A percentile compares a stretch with the other conserved stretches of the same genome.
Evolutionary conservation across 164 flowering plant species (phyloP).

Genomic region (Aristolochia contorta): DNA sequence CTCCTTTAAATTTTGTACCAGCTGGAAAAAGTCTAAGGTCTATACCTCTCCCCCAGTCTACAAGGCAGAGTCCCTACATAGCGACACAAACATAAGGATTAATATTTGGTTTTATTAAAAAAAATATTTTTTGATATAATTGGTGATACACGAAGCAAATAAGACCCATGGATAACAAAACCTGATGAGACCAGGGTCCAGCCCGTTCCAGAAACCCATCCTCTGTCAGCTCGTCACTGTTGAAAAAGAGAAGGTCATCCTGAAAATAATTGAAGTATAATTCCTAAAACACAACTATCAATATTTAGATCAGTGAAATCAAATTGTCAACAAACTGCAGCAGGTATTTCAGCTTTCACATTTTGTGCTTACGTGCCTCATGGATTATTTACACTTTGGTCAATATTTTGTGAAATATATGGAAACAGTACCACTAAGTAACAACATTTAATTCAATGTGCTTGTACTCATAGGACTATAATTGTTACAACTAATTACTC

Average conservation of each 20-base stretch:
- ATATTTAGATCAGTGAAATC: neutral
- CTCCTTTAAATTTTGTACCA: constrained; percentile 52
- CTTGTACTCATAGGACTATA: too few relatives aligned
- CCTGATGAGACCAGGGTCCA: constrained; percentile 92
- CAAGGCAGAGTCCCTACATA: constrained; percentile 92
- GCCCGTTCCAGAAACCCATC: constrained; percentile 36
- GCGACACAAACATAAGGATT: neutral
- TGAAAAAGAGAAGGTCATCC: neutral
- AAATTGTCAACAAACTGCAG: too few relatives aligned
- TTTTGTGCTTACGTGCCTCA: too few relatives aligned
- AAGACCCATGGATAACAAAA: constrained; percentile 12
- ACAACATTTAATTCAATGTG: too few relatives aligned
- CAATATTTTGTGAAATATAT: too few relatives aligned
- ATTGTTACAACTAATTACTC: too few relatives aligned
- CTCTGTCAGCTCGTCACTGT: constrained; percentile 58
- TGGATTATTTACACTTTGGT: too few relatives aligned
- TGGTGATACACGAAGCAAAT: neutral
- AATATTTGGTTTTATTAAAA: neutral
- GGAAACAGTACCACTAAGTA: too few relatives aligned
- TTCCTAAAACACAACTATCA: neutral
- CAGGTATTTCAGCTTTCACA: too few relatives aligned
- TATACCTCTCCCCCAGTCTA: constrained; percentile 97
- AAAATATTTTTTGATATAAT: neutral
- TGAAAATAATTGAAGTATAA: too few relatives aligned
- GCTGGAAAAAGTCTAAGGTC: constrained; percentile 68